A percentile compares a stretch with the other conserved stretches of the same genome.
Evolutionary conservation across 116 monocot species (phyloP).

Genomic region (Papilionanthe hybrid): DNA sequence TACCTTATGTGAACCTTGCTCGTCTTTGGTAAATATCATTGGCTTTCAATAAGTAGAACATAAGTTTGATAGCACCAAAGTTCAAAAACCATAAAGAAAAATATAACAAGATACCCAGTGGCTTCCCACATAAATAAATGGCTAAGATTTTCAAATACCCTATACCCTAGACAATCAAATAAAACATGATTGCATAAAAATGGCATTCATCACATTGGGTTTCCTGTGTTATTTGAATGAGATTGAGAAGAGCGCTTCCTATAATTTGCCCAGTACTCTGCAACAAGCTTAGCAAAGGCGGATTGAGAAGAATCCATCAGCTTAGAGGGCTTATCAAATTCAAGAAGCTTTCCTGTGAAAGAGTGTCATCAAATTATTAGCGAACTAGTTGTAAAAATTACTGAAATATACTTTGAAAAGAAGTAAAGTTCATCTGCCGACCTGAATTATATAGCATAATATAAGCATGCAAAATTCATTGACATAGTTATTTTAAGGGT

Average conservation of each 20-base stretch:
- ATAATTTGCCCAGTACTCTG: constrained; percentile 68
- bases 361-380: neutral
- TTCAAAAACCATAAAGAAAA: too few species aligned
- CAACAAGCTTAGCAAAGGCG: constrained; percentile 48
- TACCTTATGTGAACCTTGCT: too few species aligned
- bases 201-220: neutral
- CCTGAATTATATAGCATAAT: too few species aligned
- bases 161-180: too few species aligned
- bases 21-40: too few species aligned
- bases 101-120: too few species aligned
- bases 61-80: too few species aligned
- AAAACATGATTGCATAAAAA: neutral
- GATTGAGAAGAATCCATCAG: constrained; percentile 53
- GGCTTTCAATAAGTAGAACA: too few species aligned
- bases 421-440: neutral
- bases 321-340: constrained; percentile 69
- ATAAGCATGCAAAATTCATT: too few species aligned
- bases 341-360: constrained; percentile 62
- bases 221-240: neutral
- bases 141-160: neutral
- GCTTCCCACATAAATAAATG: too few species aligned
- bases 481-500: too few species aligned
- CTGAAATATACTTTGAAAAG: neutral
- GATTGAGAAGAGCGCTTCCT: constrained; percentile 15
- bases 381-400: neutral